Percentiles rank a stretch among this genome's conserved stretches.
Evolutionary conservation across 805 yeast genomes (phyloP).

Genomic region (Hemisphaericaspora nanyangensis): DNA sequence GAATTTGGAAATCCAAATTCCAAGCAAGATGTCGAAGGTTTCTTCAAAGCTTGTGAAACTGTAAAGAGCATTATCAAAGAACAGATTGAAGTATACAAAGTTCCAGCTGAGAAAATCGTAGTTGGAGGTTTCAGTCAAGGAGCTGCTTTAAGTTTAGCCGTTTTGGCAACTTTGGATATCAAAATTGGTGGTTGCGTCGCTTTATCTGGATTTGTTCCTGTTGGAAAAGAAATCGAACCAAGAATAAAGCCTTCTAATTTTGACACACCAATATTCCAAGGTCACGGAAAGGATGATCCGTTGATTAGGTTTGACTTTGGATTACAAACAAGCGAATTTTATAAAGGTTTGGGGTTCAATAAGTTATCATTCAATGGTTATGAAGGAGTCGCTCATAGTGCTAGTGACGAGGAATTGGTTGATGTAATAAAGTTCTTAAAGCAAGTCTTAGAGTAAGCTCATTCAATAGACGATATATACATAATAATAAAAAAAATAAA

Average conservation of each 20-base stretch:
- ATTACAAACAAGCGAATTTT: constrained; percentile 39
- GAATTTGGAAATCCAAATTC: constrained; percentile 48
- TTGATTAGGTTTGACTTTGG: constrained; percentile 47
- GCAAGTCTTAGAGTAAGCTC: neutral
- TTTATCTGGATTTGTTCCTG: constrained; percentile 70
- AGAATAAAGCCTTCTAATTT: constrained; percentile 33
- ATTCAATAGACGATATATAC: no score
- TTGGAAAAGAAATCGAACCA: constrained; percentile 17
- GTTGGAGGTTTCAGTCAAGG: constrained; percentile 97
- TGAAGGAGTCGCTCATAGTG: constrained; percentile 63
- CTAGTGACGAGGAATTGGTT: constrained; percentile 60
- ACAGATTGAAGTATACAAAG: constrained; percentile 47
- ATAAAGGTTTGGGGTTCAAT: constrained; percentile 43
- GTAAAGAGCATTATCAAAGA: constrained; percentile 47
- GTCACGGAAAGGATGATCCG: constrained; percentile 82
- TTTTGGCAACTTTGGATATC: constrained; percentile 48
- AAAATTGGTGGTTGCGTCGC: constrained; percentile 78
- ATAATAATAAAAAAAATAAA: no score
- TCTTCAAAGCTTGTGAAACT: constrained; percentile 43
- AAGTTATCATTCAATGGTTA: constrained; percentile 48
- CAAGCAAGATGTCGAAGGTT: constrained; percentile 53
- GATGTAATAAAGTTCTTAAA: constrained; percentile 41
- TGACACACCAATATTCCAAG: constrained; percentile 77
- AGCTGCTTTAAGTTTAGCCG: constrained; percentile 70
- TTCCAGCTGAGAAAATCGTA: constrained; percentile 65